phyloP scores from a whole-genome alignment of 768 basidiomycete genomes.

The Tylopilus sp. region DNA sequence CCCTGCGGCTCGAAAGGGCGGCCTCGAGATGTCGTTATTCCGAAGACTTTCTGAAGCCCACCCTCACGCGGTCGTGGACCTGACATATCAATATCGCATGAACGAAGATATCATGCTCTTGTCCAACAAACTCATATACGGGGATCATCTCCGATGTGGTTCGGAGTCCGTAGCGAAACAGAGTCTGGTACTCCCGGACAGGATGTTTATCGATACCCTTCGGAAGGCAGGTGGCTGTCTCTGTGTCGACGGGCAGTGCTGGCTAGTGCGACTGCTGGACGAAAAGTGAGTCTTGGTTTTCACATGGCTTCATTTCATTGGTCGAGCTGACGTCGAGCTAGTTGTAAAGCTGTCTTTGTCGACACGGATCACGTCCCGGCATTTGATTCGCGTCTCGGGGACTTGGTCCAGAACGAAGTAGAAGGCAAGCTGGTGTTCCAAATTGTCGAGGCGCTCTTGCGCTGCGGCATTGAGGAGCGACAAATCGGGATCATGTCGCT shows the following conservation, averaged over 20 bases:
- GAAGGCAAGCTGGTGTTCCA: slow-evolving; percentile 74
- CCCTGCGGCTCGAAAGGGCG: slow-evolving; percentile 71
- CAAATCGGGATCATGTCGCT: slow-evolving; percentile 88
- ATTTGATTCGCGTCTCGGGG: slow-evolving; percentile 75
- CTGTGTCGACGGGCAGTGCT: slow-evolving; percentile 48
- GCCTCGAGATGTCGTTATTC: slow-evolving; percentile 89
- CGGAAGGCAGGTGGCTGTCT: slow-evolving; percentile 35
- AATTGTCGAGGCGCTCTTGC: slow-evolving; percentile 61
- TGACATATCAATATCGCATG: slow-evolving; percentile 93
- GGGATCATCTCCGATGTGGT: slow-evolving; percentile 74
- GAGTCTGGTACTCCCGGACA: slow-evolving; percentile 51
- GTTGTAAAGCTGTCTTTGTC: slow-evolving; percentile 88
- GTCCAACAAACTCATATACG: slow-evolving; percentile 85
- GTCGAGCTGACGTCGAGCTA: slow-evolving; percentile 27
- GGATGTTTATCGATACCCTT: slow-evolving; percentile 39
- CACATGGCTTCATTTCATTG: no score
- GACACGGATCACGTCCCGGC: slow-evolving; percentile 86
- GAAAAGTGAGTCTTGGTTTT: slow-evolving; percentile 49
- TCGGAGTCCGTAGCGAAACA: slow-evolving; percentile 63
- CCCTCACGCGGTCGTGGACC: slow-evolving; percentile 79
- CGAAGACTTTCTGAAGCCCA: slow-evolving; percentile 84
- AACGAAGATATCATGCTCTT: slow-evolving; percentile 93
- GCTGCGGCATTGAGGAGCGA: slow-evolving; percentile 58
- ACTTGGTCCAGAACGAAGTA: slow-evolving; percentile 83
- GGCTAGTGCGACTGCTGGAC: slow-evolving; percentile 64